Evolutionary conservation across 371 early-diverging fungal species (phyloP).

Genomic region (Catenaria anguillulae): DNA sequence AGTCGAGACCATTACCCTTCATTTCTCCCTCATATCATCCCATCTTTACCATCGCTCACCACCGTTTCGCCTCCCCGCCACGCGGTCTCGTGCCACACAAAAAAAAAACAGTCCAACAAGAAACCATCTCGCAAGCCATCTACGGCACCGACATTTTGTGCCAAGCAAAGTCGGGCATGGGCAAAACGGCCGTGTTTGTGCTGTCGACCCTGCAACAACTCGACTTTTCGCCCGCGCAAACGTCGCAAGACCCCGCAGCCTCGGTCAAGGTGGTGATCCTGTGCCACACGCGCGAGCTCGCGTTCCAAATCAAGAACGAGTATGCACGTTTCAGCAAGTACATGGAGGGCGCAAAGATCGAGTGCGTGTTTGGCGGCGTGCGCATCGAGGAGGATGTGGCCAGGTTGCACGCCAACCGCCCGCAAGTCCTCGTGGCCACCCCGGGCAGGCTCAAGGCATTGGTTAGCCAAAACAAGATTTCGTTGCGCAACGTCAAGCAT

Average conservation of each 20-base stretch:
- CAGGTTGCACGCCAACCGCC: conserved; percentile 63
- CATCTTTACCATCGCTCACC: too few species aligned
- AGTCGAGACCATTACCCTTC: too few species aligned
- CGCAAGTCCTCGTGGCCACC: conserved; percentile 94
- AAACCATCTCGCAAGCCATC: conserved; percentile 95
- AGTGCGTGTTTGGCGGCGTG: conserved; percentile 85
- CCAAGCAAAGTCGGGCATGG: conserved; percentile 99
- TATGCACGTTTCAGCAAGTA: conserved; percentile 88
- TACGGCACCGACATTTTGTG: conserved; percentile 93
- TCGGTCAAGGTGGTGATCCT: conserved; percentile 78
- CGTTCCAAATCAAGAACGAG: conserved; percentile 94
- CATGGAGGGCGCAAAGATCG: conserved; percentile 82
- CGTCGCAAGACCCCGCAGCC: conserved; percentile 38
- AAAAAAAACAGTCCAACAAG: conserved; percentile 97
- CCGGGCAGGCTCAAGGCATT: conserved; percentile 93
- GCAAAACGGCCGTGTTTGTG: conserved; percentile 98
- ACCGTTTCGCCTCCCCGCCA: too few species aligned
- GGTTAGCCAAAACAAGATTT: conserved; percentile 63
- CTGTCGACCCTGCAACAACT: conserved; percentile 92
- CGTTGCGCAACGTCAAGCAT: conserved; percentile 70
- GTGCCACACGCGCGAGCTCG: conserved; percentile 96
- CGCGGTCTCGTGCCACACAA: too few species aligned
- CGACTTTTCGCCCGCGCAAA: conserved; percentile 21
- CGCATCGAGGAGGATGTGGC: conserved; percentile 63
- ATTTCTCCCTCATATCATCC: too few species aligned